Base-by-base conservation (phyloP, 345 rosid species). In the Salix viminalis region DNA sequence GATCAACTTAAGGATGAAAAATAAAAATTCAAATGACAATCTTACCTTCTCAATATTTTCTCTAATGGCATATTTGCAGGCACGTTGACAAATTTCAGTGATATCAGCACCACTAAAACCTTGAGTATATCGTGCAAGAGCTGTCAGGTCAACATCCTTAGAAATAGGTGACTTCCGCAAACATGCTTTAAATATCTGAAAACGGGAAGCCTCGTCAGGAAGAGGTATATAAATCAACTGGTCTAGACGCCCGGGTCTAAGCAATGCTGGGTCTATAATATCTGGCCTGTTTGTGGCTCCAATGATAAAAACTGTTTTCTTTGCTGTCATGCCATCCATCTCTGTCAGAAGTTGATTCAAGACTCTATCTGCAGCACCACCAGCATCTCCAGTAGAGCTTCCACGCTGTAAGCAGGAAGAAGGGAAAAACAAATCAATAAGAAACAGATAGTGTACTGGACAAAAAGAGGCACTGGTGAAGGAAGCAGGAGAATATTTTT, bases 21-120 rank as follows among this genome's bases (percentile, higher is more conserved):
- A 16, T 39, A 19, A 30, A 7, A 15, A 24, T n/a, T 14, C 14
- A 7, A 24, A 58, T 21, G 65, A 54, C 5, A 34, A 21, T 5
- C 32, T 71, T 71, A 24, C 83, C 86, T 77, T 77, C 75, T 83
- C 82, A 42, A 80, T 83, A 65, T 77, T 78, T 64, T 80, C 84
- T 78, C 86, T 71, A n/a, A 84, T 84, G 42, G 84, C 86, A 54
- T 80, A 84, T 65, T 84, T 84, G 77, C 86, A 84, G 67, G 84
- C 84, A 18, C 84, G 79, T 60, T 78, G 86, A 32, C 86, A 83
- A 28, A 83, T 75, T 78, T 80, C 86, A 69, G 84, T 78, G 36
- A 83, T 68, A 80, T 77, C 84, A 36, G 84, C 86, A 36, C 86
- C 82, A 34, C 86, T 84, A 41, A 84, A 84, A 69, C 86, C 86